Conservation (phyloP, 176 grass and related monocot genomes). For the Typha latifolia region DNA sequence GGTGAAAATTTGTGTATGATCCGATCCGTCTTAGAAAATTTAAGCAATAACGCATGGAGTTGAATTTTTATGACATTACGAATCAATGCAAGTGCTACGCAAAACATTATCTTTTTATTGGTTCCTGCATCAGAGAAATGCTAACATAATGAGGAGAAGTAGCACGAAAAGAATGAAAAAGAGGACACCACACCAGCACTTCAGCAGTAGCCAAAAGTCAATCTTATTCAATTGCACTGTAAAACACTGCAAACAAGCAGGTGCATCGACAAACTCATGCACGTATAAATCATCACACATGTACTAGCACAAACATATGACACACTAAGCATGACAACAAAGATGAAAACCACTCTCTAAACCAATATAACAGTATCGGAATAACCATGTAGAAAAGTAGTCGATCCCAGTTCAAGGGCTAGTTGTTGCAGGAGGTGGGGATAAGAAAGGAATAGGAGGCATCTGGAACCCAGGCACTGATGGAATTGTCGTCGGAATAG, state of each 20-base stretch:
- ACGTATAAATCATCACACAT: background rate
- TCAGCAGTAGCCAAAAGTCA: background rate
- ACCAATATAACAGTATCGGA: background rate
- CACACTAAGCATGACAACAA: slow-evolving; percentile 19
- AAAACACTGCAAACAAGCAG: slow-evolving; percentile 23
- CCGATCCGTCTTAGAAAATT: no score
- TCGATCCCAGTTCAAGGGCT: slow-evolving; percentile 39
- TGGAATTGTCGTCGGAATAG: slow-evolving; percentile 42
- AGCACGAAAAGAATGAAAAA: background rate
- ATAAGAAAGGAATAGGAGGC: slow-evolving; percentile 39
- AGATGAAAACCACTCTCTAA: slow-evolving; percentile 10
- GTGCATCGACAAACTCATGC: background rate
- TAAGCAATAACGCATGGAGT: background rate
- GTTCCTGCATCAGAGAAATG: no score
- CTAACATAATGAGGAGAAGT: no score
- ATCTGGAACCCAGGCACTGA: slow-evolving; percentile 44
- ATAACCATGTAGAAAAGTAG: slow-evolving; percentile 10
- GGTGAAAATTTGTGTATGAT: no score
- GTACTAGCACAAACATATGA: slow-evolving; percentile 21
- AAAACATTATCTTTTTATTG: no score
- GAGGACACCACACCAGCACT: background rate
- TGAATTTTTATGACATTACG: no score
- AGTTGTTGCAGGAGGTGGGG: slow-evolving; percentile 33
- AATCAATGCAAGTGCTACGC: no score
- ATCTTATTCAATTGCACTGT: slow-evolving; percentile 28